These are phyloP conservation scores for Annona cherimola DNA, from an alignment of 164 flowering plant genomes.

Conservation along the genomic window DNA sequence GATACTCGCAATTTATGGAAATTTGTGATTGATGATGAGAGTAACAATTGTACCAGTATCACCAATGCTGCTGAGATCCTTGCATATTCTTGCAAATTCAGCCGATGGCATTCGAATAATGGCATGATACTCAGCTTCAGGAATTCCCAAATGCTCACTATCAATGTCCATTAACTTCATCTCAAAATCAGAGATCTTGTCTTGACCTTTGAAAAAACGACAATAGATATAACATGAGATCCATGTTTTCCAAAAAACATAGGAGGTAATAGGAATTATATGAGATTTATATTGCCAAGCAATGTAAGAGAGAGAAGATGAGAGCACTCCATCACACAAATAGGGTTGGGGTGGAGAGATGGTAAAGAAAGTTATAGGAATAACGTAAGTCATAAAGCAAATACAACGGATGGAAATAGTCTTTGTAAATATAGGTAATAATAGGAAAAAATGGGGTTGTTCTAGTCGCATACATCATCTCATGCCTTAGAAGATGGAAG, in stretches of 20 bases:
- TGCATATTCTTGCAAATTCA: conserved; percentile 83
- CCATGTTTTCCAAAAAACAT: neutral
- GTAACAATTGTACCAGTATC: conserved; percentile 53
- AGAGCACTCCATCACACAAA: neutral
- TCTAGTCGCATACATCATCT: too few relatives aligned
- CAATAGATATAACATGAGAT: neutral
- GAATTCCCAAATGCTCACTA: conserved; percentile 91
- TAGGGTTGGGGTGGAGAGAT: neutral
- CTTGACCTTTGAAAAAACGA: conserved; percentile 40
- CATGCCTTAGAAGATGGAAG: too few relatives aligned
- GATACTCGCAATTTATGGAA: neutral
- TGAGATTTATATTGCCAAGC: neutral
- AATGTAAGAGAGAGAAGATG: neutral
- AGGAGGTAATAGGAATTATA: neutral
- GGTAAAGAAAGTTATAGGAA: too few relatives aligned
- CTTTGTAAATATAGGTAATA: too few relatives aligned
- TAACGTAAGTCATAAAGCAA: too few relatives aligned
- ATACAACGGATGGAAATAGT: too few relatives aligned
- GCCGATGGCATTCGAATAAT: conserved; percentile 81
- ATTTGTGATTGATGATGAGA: neutral
- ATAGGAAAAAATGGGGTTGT: too few relatives aligned
- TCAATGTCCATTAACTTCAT: conserved; percentile 96
- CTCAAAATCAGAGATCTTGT: conserved; percentile 80
- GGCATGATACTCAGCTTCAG: conserved; percentile 86
- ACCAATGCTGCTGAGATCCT: conserved; percentile 75